Evolutionary conservation across 768 basidiomycete genomes (phyloP).

Genomic region (Pseudohyphozyma bogoriensis): DNA sequence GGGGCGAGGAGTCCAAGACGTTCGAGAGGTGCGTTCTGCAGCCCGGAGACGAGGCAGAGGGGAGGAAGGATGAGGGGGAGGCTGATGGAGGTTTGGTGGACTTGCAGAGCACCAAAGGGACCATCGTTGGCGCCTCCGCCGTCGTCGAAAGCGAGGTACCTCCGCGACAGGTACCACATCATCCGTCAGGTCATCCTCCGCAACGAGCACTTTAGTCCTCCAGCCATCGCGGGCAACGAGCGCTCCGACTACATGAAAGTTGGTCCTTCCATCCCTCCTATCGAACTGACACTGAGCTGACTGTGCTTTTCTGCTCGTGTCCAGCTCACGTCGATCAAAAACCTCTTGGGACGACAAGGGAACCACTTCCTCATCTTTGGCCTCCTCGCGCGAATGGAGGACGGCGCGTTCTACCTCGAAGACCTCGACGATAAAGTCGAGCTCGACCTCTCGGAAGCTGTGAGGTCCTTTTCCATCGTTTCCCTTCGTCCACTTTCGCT

Average conservation of each 20-base stretch:
- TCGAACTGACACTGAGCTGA: neutral
- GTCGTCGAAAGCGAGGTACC: constrained; percentile 64
- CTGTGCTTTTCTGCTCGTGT: neutral
- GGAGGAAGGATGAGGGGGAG: neutral
- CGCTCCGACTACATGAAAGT: constrained; percentile 80
- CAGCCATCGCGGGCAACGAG: constrained; percentile 72
- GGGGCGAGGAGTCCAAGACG: constrained; percentile 71
- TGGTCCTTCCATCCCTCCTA: constrained; percentile 30
- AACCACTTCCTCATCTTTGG: constrained; percentile 87
- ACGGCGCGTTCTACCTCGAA: constrained; percentile 82
- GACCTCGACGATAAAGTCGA: constrained; percentile 84
- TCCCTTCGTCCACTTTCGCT: neutral
- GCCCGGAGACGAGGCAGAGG: neutral
- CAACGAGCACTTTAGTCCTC: constrained; percentile 96
- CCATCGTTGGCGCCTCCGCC: constrained; percentile 72
- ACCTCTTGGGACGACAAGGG: constrained; percentile 79
- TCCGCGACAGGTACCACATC: constrained; percentile 76
- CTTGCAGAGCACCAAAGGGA: constrained; percentile 46
- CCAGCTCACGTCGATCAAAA: constrained; percentile 89
- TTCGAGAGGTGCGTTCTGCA: constrained; percentile 63
- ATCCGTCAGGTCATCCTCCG: constrained; percentile 86
- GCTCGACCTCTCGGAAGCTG: constrained; percentile 77
- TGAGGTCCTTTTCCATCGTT: constrained; percentile 41
- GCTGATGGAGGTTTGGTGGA: neutral
- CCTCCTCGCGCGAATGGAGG: constrained; percentile 79